A percentile compares a stretch with the other conserved stretches of the same genome.
Evolutionary conservation across 345 rosid species (phyloP).

Genomic region (Eucalyptus regnans): DNA sequence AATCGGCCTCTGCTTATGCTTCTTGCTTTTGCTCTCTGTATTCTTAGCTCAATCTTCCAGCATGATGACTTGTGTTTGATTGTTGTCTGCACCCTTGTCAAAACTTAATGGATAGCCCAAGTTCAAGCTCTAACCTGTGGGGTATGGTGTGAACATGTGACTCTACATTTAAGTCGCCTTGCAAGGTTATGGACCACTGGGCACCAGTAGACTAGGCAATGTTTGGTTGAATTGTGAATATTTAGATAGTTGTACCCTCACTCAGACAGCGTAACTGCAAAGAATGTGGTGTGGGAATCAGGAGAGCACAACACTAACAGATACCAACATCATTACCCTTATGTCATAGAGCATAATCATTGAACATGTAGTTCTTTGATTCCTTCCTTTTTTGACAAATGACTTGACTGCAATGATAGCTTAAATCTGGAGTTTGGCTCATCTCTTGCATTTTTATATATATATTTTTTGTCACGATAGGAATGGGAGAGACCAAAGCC

Average conservation of each 20-base stretch:
- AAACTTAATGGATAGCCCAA: neutral
- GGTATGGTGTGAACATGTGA: neutral
- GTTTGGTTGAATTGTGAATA: neutral
- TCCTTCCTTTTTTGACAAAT: neutral
- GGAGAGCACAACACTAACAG: neutral
- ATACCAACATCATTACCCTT: neutral
- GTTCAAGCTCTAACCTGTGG: neutral
- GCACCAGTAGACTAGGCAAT: neutral
- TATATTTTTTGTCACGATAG: neutral
- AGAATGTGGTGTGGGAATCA: neutral
- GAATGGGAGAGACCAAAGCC: conserved; percentile 40
- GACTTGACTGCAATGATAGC: neutral
- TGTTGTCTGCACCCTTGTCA: neutral
- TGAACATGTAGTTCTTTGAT: neutral
- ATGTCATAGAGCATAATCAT: neutral
- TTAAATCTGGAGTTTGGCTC: neutral
- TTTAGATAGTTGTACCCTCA: neutral
- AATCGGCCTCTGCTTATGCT: neutral
- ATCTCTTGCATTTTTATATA: neutral
- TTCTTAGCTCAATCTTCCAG: neutral
- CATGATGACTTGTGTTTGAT: neutral
- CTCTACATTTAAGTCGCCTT: neutral
- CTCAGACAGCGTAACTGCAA: fast-evolving
- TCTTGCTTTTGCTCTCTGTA: neutral
- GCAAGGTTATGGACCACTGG: neutral